Percentiles rank a stretch among this genome's conserved stretches.
phyloP scores from a whole-genome alignment of 108 stramenopile species.

The Nitzschia putrida region DNA sequence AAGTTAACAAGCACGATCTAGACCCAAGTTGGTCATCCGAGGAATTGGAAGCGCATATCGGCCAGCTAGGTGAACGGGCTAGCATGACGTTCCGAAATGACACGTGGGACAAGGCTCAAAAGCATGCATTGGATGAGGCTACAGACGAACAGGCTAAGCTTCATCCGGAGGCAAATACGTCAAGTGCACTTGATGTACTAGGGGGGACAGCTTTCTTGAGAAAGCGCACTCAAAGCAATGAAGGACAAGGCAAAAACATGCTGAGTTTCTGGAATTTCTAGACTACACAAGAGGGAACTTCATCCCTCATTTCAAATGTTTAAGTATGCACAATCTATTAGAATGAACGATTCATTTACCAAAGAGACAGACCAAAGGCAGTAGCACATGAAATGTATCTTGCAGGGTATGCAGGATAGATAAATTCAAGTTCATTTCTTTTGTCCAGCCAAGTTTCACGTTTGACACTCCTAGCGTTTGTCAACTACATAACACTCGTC shows the following conservation, averaged over 20 bases:
- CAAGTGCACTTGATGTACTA: background rate
- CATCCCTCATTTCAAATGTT: too few relatives aligned
- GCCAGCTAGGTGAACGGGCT: background rate
- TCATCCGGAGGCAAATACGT: background rate
- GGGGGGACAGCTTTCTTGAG: background rate
- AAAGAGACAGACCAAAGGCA: too few relatives aligned
- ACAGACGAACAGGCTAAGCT: slow-evolving; percentile 10
- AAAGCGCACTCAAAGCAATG: slow-evolving; percentile 3
- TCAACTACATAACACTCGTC: too few relatives aligned
- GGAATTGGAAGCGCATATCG: slow-evolving; percentile 7
- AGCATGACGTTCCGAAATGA: slow-evolving; percentile 37
- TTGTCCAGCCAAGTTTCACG: too few relatives aligned
- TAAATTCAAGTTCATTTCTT: too few relatives aligned
- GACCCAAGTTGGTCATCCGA: slow-evolving; percentile 10
- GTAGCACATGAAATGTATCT: too few relatives aligned
- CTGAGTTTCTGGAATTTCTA: background rate
- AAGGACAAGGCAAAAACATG: background rate
- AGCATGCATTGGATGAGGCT: slow-evolving; percentile 8
- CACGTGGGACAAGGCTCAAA: slow-evolving; percentile 20
- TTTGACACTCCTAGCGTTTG: too few relatives aligned
- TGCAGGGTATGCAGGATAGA: too few relatives aligned
- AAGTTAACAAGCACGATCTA: slow-evolving; percentile 23
- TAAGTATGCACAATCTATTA: too few relatives aligned
- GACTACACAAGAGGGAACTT: background rate
- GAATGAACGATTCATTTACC: too few relatives aligned